phyloP scores from a whole-genome alignment of 2,329 filamentous ascomycete species.

The Fusarium sp. region DNA sequence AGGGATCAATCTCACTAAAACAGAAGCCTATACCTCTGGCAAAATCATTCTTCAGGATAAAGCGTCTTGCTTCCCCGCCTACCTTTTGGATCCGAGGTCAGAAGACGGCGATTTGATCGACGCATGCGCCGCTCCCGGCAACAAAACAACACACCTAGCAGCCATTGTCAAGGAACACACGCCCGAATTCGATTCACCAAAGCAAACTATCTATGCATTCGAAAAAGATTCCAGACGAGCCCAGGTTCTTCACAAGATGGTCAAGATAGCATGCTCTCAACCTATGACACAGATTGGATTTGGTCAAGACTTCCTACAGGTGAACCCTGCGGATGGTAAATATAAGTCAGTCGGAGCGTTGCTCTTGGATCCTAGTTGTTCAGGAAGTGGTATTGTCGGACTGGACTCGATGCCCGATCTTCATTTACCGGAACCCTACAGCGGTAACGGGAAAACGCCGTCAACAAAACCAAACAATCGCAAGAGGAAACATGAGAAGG shows the following conservation, averaged over 20 bases:
- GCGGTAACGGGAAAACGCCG: conserved; percentile 28
- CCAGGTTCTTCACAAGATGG: conserved; percentile 85
- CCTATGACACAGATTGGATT: conserved; percentile 73
- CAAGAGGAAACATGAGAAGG: conserved; percentile 60
- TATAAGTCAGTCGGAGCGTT: conserved; percentile 81
- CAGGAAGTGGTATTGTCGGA: conserved; percentile 92
- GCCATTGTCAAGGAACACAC: conserved; percentile 70
- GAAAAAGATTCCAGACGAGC: conserved; percentile 80
- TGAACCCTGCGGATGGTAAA: conserved; percentile 71
- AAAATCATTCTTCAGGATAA: conserved; percentile 94
- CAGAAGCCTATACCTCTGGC: conserved; percentile 78
- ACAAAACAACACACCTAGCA: conserved; percentile 95
- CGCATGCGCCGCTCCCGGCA: conserved; percentile 92
- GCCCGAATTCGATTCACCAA: conserved; percentile 49
- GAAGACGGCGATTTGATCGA: conserved; percentile 85
- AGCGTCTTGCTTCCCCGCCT: conserved; percentile 95
- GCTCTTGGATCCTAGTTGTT: conserved; percentile 93
- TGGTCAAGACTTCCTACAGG: conserved; percentile 83
- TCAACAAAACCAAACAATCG: conserved; percentile 45
- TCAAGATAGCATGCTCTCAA: conserved; percentile 78
- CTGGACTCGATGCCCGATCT: conserved; percentile 81
- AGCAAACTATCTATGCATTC: conserved; percentile 74
- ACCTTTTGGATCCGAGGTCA: conserved; percentile 76
- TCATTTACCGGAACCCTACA: conserved; percentile 62
- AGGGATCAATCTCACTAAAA: conserved; percentile 76